phyloP scores from a whole-genome alignment of 257 asterid species.

The Ocimum tenuiflorum region DNA sequence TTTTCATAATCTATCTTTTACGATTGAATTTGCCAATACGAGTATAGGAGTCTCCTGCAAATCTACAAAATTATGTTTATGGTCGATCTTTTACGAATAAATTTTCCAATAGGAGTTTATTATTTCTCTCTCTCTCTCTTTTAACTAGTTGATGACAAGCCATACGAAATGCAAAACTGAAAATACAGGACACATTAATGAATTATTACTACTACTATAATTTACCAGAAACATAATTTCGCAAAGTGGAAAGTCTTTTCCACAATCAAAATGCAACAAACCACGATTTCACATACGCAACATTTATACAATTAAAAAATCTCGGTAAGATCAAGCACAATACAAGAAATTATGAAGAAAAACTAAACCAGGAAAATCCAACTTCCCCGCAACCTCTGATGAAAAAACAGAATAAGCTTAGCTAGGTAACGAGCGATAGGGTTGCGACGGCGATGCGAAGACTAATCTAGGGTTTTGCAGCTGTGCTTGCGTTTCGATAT shows the following conservation, averaged over 20 bases:
- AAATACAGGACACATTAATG: not conserved
- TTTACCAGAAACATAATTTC: not conserved
- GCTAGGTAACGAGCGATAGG: not conserved
- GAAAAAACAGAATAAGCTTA: not conserved
- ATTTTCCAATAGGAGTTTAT: too few species aligned
- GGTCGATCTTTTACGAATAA: too few species aligned
- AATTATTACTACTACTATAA: not conserved
- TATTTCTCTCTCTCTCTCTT: too few species aligned
- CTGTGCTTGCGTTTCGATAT: not conserved
- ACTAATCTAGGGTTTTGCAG: constrained; percentile 15
- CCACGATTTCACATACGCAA: not conserved
- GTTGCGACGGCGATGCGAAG: not conserved
- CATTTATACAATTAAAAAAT: not conserved
- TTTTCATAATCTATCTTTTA: too few species aligned
- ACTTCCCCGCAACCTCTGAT: not conserved
- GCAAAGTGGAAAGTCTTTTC: not conserved
- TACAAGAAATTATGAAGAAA: not conserved
- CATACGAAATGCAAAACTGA: too few species aligned
- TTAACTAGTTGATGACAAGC: too few species aligned
- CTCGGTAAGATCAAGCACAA: not conserved
- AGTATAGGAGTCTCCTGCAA: too few species aligned
- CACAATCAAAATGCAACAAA: not conserved
- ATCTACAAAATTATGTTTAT: too few species aligned
- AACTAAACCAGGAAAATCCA: not conserved
- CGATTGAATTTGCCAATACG: too few species aligned